A percentile compares a stretch with the other conserved stretches of the same genome.
phyloP scores from a whole-genome alignment of 352 stramenopile genomes.

The Phytopythium ostracodes region DNA sequence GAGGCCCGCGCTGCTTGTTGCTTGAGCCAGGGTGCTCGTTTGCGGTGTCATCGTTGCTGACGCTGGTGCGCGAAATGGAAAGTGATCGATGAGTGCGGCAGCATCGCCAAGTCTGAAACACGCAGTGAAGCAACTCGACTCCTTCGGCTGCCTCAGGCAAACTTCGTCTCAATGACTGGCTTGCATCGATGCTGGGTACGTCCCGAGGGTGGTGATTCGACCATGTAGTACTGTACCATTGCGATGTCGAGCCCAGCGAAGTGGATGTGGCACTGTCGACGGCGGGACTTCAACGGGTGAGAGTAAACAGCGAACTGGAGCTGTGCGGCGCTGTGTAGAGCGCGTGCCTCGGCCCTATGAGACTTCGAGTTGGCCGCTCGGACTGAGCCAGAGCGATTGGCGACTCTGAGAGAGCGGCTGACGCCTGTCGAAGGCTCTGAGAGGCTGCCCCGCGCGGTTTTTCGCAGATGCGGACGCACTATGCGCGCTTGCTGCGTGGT shows the following conservation, averaged over 20 bases:
- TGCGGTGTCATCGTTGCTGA: not conserved
- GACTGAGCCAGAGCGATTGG: too few relatives aligned
- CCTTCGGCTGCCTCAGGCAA: not conserved
- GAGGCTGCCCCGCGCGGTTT: not conserved
- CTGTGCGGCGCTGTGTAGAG: too few relatives aligned
- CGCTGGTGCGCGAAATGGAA: constrained; percentile 7
- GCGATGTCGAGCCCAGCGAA: too few relatives aligned
- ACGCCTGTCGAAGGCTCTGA: not conserved
- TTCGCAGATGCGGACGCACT: not conserved
- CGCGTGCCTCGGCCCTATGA: too few relatives aligned
- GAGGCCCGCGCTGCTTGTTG: not conserved
- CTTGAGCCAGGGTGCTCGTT: constrained; percentile 7
- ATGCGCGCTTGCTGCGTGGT: too few relatives aligned
- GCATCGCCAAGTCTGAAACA: too few relatives aligned
- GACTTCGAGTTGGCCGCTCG: too few relatives aligned
- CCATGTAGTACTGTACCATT: too few relatives aligned
- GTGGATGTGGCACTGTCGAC: too few relatives aligned
- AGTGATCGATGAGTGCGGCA: constrained; percentile 5
- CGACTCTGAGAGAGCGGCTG: too few relatives aligned
- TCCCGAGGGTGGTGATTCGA: too few relatives aligned
- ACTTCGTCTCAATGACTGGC: not conserved
- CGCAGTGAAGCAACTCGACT: not conserved
- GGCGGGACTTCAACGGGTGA: not conserved
- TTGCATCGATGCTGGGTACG: not conserved
- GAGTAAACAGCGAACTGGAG: not conserved